Percentiles rank a stretch among this genome's conserved stretches.
phyloP scores from a whole-genome alignment of 2,329 filamentous ascomycete genomes.

The Colletotrichum trifolii region DNA sequence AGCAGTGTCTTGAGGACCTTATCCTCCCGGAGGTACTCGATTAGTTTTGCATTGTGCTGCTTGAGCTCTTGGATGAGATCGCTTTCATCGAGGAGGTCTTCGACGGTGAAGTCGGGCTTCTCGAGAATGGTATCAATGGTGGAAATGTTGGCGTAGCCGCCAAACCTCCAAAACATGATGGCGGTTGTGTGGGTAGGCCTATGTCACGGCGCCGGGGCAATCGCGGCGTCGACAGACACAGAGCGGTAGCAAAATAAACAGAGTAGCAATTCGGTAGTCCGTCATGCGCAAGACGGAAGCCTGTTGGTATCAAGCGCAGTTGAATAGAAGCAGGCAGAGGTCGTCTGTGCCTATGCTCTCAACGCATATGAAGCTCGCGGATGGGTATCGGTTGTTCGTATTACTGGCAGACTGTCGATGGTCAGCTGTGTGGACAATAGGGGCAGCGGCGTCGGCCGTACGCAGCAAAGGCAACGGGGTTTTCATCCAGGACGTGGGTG shows the following conservation, averaged over 20 bases:
- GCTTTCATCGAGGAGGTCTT: slow-evolving; percentile 95
- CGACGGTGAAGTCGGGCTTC: slow-evolving; percentile 93
- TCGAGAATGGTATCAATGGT: slow-evolving; percentile 97
- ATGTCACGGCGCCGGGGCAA: slow-evolving; percentile 42
- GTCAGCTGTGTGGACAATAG: slow-evolving; percentile 11
- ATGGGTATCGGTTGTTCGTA: slow-evolving; percentile 31
- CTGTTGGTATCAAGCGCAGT: slow-evolving; percentile 4
- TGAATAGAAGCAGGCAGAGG: slow-evolving; percentile 12
- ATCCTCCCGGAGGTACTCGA: slow-evolving; percentile 93
- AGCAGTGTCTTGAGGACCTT: slow-evolving; percentile 85
- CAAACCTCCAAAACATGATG: slow-evolving; percentile 99
- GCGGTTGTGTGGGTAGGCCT: slow-evolving; percentile 40
- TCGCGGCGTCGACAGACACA: slow-evolving; percentile 31
- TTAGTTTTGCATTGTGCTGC: slow-evolving; percentile 96
- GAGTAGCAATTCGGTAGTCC: slow-evolving; percentile 3
- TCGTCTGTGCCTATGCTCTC: slow-evolving; percentile 22
- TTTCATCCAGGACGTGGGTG: not conserved
- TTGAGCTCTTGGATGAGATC: slow-evolving; percentile 98
- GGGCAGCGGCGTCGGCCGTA: slow-evolving; percentile 3
- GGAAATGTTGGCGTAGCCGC: slow-evolving; percentile 97
- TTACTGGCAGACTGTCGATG: slow-evolving; percentile 9
- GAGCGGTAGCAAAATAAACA: slow-evolving; percentile 6
- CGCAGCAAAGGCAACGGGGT: not conserved
- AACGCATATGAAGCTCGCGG: slow-evolving; percentile 27
- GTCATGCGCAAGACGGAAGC: slow-evolving; percentile 28